Conservation (phyloP, 306 rosid species). For the Dalbergia oliveri region DNA sequence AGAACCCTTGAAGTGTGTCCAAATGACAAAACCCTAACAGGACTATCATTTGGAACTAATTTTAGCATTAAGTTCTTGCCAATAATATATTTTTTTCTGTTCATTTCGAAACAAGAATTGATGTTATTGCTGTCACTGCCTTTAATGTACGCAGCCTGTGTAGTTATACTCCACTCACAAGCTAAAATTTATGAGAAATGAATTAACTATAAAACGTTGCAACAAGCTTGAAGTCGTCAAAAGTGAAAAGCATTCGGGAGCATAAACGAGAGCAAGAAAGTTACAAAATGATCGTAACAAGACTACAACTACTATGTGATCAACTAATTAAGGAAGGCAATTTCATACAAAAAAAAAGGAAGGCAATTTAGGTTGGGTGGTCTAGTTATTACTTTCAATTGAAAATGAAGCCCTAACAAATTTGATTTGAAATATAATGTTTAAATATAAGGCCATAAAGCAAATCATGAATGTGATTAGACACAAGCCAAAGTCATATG, state of each 20-base stretch:
- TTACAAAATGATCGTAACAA: neutral
- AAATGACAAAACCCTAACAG: too few relatives aligned
- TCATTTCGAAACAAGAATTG: too few relatives aligned
- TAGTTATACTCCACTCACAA: neutral
- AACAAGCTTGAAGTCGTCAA: neutral
- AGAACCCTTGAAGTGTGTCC: too few relatives aligned
- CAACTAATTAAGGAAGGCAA: constrained; percentile 4
- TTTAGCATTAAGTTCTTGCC: too few relatives aligned
- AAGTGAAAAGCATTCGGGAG: neutral
- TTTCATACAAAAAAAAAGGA: too few relatives aligned
- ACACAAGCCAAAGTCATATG: constrained; percentile 17
- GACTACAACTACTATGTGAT: neutral
- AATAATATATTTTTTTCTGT: too few relatives aligned
- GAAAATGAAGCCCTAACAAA: constrained; percentile 59
- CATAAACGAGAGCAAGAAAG: constrained; percentile 7
- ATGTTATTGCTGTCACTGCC: too few relatives aligned
- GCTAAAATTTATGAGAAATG: neutral
- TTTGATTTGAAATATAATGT: constrained; percentile 53
- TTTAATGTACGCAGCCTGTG: too few relatives aligned
- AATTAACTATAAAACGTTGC: neutral
- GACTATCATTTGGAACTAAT: too few relatives aligned
- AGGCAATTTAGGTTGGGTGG: constrained; percentile 45
- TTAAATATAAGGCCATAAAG: neutral
- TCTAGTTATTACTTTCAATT: constrained; percentile 27
- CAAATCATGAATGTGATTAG: constrained; percentile 26